Evolutionary conservation across 805 yeast genomes (phyloP).

Genomic region (Barnettozyma salicaria): DNA sequence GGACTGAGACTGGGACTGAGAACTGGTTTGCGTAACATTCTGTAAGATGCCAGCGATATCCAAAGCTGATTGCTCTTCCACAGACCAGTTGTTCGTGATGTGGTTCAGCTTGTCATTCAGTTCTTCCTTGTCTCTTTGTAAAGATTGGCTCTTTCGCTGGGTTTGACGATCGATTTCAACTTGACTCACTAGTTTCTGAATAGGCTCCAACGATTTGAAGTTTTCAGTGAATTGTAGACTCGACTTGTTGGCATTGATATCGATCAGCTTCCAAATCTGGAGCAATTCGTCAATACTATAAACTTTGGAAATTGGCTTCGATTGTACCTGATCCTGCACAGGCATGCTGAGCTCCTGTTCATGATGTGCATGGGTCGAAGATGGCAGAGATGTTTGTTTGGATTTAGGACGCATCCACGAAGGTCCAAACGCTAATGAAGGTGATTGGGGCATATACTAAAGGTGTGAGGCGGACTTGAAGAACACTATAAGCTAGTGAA

Average conservation of each 20-base stretch:
- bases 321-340: constrained; percentile 20
- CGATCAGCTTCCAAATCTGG: constrained; percentile 41
- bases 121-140: constrained; percentile 11
- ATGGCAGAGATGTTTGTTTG: constrained; percentile 1
- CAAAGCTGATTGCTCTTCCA: constrained; percentile 19
- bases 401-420: constrained; percentile 32
- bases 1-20: constrained; percentile 6
- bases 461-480: no score
- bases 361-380: not conserved
- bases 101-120: constrained; percentile 17
- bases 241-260: constrained; percentile 25
- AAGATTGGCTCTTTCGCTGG: constrained; percentile 4
- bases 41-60: constrained; percentile 22
- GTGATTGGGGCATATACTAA: constrained; percentile 26
- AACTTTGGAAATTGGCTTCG: constrained; percentile 36
- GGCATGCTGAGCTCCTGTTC: no score
- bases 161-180: constrained; percentile 18
- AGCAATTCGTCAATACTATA: constrained; percentile 50
- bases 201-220: constrained; percentile 29
- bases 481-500: no score
- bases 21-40: constrained; percentile 12
- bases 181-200: constrained; percentile 18
- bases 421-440: constrained; percentile 28
- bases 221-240: constrained; percentile 24
- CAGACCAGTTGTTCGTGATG: constrained; percentile 19